Evolutionary conservation across 495 filamentous ascomycete species (phyloP).

Genomic region (Sabuloglossum arenarium): DNA sequence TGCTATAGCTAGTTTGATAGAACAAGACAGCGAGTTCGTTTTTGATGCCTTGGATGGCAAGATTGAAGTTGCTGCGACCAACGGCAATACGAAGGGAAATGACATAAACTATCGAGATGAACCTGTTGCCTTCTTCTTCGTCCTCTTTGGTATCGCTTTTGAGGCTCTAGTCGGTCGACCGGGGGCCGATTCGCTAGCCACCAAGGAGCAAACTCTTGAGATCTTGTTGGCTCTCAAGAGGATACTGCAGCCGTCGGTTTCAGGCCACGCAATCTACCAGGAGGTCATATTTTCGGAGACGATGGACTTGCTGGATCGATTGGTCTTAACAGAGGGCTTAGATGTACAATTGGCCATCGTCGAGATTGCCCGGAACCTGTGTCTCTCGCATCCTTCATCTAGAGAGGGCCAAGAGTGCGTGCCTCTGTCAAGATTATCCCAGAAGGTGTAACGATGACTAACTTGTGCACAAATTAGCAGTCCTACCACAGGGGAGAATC

Average conservation of each 20-base stretch:
- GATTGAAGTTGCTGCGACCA: constrained; percentile 29
- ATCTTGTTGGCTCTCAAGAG: constrained; percentile 85
- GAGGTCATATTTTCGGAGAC: constrained; percentile 93
- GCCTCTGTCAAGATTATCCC: not conserved
- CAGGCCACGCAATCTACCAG: constrained; percentile 88
- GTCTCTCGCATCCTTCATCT: constrained; percentile 76
- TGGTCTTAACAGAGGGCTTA: constrained; percentile 73
- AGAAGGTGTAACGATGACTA: not conserved
- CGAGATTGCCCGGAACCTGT: constrained; percentile 76
- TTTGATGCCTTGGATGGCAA: constrained; percentile 93
- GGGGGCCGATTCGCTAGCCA: constrained; percentile 43
- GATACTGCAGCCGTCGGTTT: constrained; percentile 86
- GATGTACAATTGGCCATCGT: constrained; percentile 86
- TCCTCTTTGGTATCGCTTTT: constrained; percentile 89
- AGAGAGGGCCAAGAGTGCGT: constrained; percentile 35
- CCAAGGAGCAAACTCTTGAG: constrained; percentile 63
- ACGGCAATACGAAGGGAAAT: constrained; percentile 29
- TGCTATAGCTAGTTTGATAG: constrained; percentile 91
- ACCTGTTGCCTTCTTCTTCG: constrained; percentile 96
- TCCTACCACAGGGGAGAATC: constrained; percentile 27
- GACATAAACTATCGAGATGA: constrained; percentile 97
- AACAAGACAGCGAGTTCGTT: constrained; percentile 91
- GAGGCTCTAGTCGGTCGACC: constrained; percentile 77
- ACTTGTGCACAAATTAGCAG: not conserved
- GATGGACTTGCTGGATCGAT: constrained; percentile 84